Evolutionary conservation across 1,139 yeast genomes (phyloP).

Genomic region (Martiniozyma asiatica): DNA sequence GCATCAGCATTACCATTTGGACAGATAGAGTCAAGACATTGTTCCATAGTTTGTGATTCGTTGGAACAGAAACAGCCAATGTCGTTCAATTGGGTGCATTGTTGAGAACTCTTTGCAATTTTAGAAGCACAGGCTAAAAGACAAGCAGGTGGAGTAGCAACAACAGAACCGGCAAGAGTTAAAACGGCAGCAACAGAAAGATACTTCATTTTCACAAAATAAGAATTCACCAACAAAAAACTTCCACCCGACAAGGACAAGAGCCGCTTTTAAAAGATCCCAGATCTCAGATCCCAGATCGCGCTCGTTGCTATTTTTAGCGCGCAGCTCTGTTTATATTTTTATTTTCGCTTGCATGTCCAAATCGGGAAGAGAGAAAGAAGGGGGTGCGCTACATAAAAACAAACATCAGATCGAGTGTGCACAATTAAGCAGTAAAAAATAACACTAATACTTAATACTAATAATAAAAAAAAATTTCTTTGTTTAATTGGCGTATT

Average conservation of each 20-base stretch:
- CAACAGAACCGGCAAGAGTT: slow-evolving; percentile 34
- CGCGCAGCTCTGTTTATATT: no score
- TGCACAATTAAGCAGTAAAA: no score
- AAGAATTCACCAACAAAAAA: not conserved
- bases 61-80: slow-evolving; percentile 53
- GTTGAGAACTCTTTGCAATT: slow-evolving; percentile 41
- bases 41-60: slow-evolving; percentile 36
- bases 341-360: no score
- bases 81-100: slow-evolving; percentile 48
- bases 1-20: slow-evolving; percentile 45
- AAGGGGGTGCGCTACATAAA: no score
- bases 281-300: no score
- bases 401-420: no score
- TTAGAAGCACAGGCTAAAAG: slow-evolving; percentile 75
- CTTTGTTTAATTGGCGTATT: slow-evolving; percentile 14
- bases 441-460: no score
- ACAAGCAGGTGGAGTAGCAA: slow-evolving; percentile 84
- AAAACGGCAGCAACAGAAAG: slow-evolving; percentile 11
- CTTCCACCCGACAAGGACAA: no score
- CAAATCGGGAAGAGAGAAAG: no score
- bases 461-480: slow-evolving; percentile 1
- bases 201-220: not conserved
- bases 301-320: no score
- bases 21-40: slow-evolving; percentile 54
- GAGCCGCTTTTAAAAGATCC: no score